Evolutionary conservation across 179 eudicot species (phyloP), one percentile per base, ranked within the genome.

Genomic region (Gypsophila paniculata): DNA sequence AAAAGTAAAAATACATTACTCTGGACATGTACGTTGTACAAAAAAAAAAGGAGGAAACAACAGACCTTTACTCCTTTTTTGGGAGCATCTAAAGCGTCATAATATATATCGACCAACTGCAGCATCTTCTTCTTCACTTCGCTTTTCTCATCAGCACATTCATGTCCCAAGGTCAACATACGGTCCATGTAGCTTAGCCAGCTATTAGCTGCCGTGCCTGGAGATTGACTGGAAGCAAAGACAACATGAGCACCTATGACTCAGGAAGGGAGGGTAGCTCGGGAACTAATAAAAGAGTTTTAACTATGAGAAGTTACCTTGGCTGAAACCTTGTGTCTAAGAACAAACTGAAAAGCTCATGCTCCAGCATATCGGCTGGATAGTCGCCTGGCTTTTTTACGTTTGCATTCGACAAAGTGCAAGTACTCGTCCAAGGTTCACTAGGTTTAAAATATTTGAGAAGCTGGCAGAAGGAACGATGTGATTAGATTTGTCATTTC

Each of bases 81-180:
- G 2, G 98, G 91, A 25, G 98, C 96, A 77, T 93, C 98, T 53
- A 90, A 51, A 46, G 98, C 95, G 77, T 93, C 98, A 74, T 93
- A 93, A 69, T 90, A 93, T 39, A 77, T 57, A 57, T 93, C 88
- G 19, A 89, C 68, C 71, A 93, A 69, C 57, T 76, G 34, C 25
- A 65, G 46, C 62, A 93, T 86, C 68, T 73, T 78, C 70, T 38
- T 21, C 76, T 54, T 79, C 75, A 91, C 3, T 1, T 0, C 0
- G 14, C 65, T 53, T 73, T 65, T 89, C 76, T 87, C 93, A 34
- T 59, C 69, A 22, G 61, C 62, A 59, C 71, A 38, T 5, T 77
- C 66, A 23, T 79, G 87, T n/a, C 74, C 80, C 54, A 89, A 52
- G 17, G 82, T 81, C 82, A 93, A 77, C 72, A 89, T 71, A 6